These are phyloP conservation scores for Podosphaera fusca DNA, from an alignment of 2,329 filamentous ascomycete species.

Conservation along the genomic window DNA sequence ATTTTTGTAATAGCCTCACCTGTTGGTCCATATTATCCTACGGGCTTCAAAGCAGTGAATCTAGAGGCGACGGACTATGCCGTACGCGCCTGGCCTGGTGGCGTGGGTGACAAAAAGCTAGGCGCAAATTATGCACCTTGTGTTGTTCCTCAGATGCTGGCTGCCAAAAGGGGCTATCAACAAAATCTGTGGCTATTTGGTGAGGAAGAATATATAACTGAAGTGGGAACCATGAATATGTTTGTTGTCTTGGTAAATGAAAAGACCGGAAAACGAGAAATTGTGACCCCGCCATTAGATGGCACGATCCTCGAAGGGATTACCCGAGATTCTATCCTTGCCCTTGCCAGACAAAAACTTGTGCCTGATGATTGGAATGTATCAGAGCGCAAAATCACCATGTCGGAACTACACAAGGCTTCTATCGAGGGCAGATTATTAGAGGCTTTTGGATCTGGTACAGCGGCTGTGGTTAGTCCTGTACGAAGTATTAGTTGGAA, in stretches of 20 bases:
- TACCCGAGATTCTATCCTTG: constrained; percentile 75
- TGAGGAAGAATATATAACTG: constrained; percentile 83
- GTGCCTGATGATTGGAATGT: constrained; percentile 72
- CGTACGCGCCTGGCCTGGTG: constrained; percentile 90
- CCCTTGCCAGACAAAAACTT: constrained; percentile 63
- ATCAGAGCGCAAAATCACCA: constrained; percentile 74
- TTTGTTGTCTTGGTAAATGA: constrained; percentile 72
- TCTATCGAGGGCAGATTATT: constrained; percentile 64
- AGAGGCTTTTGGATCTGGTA: constrained; percentile 85
- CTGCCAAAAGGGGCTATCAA: constrained; percentile 77
- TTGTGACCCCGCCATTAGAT: constrained; percentile 85
- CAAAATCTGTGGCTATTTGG: constrained; percentile 98
- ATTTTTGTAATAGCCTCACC: constrained; percentile 91
- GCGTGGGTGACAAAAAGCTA: constrained; percentile 94
- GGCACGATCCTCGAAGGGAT: constrained; percentile 93
- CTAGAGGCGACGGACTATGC: constrained; percentile 93
- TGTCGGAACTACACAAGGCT: constrained; percentile 65
- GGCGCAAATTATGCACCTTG: constrained; percentile 99
- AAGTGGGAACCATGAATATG: constrained; percentile 98
- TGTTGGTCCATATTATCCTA: constrained; percentile 93
- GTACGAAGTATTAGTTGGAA: constrained; percentile 78
- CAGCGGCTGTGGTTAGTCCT: constrained; percentile 81
- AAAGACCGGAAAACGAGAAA: constrained; percentile 72
- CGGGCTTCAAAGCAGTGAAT: constrained; percentile 90
- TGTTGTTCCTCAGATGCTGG: constrained; percentile 86